Evolutionary conservation across 2,329 filamentous ascomycete genomes (phyloP).

Genomic region (Penicillium glabrum): DNA sequence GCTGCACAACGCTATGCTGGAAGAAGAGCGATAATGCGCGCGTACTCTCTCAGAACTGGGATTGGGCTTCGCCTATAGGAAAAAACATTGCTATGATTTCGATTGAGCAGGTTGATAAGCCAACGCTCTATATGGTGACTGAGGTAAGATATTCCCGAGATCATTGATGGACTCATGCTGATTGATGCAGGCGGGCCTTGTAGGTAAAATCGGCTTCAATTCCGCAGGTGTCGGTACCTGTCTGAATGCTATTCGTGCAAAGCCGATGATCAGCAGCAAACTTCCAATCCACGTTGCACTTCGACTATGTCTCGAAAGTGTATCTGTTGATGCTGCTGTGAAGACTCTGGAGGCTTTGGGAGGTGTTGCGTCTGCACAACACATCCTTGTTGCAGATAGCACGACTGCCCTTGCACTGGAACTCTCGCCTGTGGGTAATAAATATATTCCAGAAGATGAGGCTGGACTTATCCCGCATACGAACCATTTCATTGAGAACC

Average conservation of each 20-base stretch:
- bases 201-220: conserved; percentile 68
- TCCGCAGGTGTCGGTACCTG: conserved; percentile 57
- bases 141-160: conserved; percentile 34
- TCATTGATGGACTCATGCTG: neutral
- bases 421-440: conserved; percentile 30
- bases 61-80: conserved; percentile 56
- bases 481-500: conserved; percentile 45
- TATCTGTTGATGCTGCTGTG: conserved; percentile 49
- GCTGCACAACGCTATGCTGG: conserved; percentile 59
- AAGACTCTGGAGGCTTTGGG: conserved; percentile 42
- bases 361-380: conserved; percentile 57
- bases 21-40: conserved; percentile 35
- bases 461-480: conserved; percentile 43
- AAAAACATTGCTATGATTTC: conserved; percentile 53
- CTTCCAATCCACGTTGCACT: conserved; percentile 64
- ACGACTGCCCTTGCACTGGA: conserved; percentile 29
- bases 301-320: conserved; percentile 55
- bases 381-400: conserved; percentile 56
- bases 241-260: conserved; percentile 61
- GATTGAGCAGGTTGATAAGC: conserved; percentile 47
- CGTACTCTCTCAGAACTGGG: conserved; percentile 59
- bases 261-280: conserved; percentile 52
- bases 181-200: conserved; percentile 48
- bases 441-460: conserved; percentile 36
- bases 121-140: conserved; percentile 56